Percentiles rank a stretch among this genome's conserved stretches.
These are phyloP conservation scores for Ogataea trehalophila DNA, from an alignment of 805 yeast species.

Conservation along the genomic window DNA sequence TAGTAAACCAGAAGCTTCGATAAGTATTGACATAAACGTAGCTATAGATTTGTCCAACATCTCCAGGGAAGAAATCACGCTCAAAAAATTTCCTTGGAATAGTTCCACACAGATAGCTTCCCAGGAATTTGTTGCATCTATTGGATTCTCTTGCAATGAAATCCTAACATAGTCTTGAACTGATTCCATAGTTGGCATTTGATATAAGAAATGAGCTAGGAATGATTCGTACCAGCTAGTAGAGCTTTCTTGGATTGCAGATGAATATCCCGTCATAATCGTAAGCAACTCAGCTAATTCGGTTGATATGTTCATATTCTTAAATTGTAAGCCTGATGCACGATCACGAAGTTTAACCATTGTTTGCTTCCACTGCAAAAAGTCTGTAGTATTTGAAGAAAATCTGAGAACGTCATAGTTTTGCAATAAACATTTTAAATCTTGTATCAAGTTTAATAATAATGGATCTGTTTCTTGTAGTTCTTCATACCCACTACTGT, in stretches of 20 bases:
- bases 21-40: conserved; percentile 53
- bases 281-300: conserved; percentile 39
- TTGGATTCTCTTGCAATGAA: conserved; percentile 30
- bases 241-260: conserved; percentile 46
- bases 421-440: conserved; percentile 35
- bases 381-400: conserved; percentile 36
- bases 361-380: conserved; percentile 45
- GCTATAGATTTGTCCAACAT: conserved; percentile 58
- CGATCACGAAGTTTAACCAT: conserved; percentile 48
- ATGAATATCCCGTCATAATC: conserved; percentile 42
- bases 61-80: conserved; percentile 55
- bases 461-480: conserved; percentile 27
- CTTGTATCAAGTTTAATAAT: conserved; percentile 35
- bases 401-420: conserved; percentile 33
- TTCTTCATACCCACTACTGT: conserved; percentile 38
- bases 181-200: conserved; percentile 48
- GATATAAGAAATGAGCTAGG: conserved; percentile 38
- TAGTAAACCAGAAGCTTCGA: conserved; percentile 61
- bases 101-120: conserved; percentile 52
- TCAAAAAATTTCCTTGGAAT: conserved; percentile 50
- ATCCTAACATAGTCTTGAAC: conserved; percentile 37
- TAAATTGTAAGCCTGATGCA: conserved; percentile 22
- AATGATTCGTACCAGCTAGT: conserved; percentile 67
- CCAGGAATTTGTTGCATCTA: conserved; percentile 42
- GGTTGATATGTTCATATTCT: conserved; percentile 27